Base-by-base conservation (phyloP, 192 early-diverging fungal species). In the Coemansia sp. region DNA sequence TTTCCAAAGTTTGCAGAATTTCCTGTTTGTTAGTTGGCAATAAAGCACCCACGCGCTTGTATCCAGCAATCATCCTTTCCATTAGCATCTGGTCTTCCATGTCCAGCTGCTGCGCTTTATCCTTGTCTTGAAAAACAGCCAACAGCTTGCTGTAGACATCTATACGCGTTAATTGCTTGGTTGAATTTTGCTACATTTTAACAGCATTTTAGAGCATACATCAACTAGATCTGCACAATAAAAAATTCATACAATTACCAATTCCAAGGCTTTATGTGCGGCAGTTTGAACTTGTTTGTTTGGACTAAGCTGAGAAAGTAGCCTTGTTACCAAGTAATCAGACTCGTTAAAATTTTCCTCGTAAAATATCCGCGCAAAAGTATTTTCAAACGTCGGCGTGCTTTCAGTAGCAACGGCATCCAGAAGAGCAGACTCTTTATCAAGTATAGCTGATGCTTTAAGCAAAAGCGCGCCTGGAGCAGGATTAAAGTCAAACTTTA, bases 31-130 rank as follows among this genome's bases (percentile, higher is more conserved):
- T 57, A 28, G 81, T 66, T 0, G 81, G 63, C 5, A 91, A 70
- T 37, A 73, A 80, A 10, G 88, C 62, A 13, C 90, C 91, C 46
- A 83, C 75, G 46, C 86, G 68, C 50, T 70, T 64, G 59, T 81
- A 93, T 33, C 79, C 78, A 1, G 70, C 61, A 9, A 82, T 61
- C 13, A 82, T 77, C 52, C 81, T 80, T 26, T 80, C 70, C 26
- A 89, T 61, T 31, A 89, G 70, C 10, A 87, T 80, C 6, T 68
- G 59, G 42, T 82, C 87, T 60, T 88, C 84, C 6, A 70, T 39
- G 19, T 68, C 70, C 44, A 83, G 65, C 2, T 40, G 39, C 7
- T 55, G 45, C 35, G 81, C 30, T 43, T 63, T 47, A 7, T 65
- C 55, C 7, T 59, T 49, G 20, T 51, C 63, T 33, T 78, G 41